Percentiles rank a stretch among this genome's conserved stretches.
Evolutionary conservation across 192 early-diverging fungal species (phyloP).

Genomic region (Irineochytrium annulatum): DNA sequence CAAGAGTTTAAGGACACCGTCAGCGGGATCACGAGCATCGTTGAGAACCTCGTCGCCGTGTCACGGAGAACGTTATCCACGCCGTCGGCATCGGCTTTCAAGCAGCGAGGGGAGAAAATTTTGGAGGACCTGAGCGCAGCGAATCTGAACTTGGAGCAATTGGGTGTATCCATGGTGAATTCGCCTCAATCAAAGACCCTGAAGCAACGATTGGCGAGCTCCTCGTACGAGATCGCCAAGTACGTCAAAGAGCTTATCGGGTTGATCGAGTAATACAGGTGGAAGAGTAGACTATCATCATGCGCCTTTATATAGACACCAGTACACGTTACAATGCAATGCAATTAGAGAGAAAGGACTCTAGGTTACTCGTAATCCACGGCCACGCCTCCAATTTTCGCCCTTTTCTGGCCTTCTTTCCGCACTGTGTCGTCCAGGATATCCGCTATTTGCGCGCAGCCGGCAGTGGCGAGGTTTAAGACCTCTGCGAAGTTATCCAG

Average conservation of each 20-base stretch:
- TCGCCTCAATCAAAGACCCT: conserved; percentile 48
- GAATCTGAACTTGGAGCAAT: conserved; percentile 50
- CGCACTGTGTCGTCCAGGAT: conserved; percentile 59
- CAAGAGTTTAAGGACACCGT: conserved; percentile 56
- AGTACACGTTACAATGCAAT: too few species aligned
- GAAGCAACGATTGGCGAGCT: conserved; percentile 80
- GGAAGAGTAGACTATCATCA: too few species aligned
- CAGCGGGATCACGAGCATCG: conserved; percentile 54
- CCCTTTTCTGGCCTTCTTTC: too few species aligned
- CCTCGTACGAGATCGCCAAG: conserved; percentile 85
- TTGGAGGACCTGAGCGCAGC: conserved; percentile 51
- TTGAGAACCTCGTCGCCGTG: conserved; percentile 48
- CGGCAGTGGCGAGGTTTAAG: conserved; percentile 59
- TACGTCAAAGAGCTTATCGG: conserved; percentile 79
- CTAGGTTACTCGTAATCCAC: too few species aligned
- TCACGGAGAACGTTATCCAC: conserved; percentile 46
- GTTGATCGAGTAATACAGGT: too few species aligned
- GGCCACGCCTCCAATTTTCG: too few species aligned
- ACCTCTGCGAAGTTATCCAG: conserved; percentile 71
- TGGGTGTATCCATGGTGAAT: conserved; percentile 46
- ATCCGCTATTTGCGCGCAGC: conserved; percentile 61
- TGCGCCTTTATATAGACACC: too few species aligned
- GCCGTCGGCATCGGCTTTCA: conserved; percentile 33
- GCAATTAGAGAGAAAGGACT: too few species aligned
- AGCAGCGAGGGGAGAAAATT: conserved; percentile 52